Base-by-base conservation (phyloP, 768 basidiomycete genomes). In the Rhizopogon sp. region DNA sequence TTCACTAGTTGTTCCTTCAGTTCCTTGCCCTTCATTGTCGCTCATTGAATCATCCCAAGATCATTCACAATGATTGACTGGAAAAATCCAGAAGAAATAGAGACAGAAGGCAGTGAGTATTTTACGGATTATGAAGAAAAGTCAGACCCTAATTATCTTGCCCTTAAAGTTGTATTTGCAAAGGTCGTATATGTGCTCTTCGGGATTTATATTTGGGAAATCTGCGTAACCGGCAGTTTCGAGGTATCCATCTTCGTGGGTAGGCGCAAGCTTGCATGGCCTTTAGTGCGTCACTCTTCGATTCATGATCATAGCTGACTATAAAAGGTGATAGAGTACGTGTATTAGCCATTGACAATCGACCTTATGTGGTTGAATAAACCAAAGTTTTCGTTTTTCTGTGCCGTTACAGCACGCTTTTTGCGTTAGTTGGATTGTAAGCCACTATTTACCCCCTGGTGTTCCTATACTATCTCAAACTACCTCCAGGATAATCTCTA, bases 381-480 rank as follows among this genome's bases (percentile, higher is more conserved):
- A 43, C 3, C 53, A 51, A 28, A 76, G 85, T 80, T 25, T 83
- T 85, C 57, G 85, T 85, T 64, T 87, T 89, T 65, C 70, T 85
- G 25, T 84, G 81, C 64, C 81, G 87, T 56, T 88, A 88, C 65
- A 85, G 83, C 66, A 82, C 88, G 75, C 62, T 88, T n/a, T 73
- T 81, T 54, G 78, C 85, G 3, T 75, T 87, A 61, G 66, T 83
- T 58, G 85, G 86, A 54, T 58, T 88, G 85, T 85, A 63, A 70
- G 81, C 8, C 3, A 20, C 20, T 69, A 2, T 31, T 39, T n/a
- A 29, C 5, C 25, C 7, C 29, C 16, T 43, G n/a, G 39, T 22
- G 43, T 44, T 25, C 4, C 20, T 43, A 43, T 43, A 43, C 20
- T 43, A 43, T 54, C n/a, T 39, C 29, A 41, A 37, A 44, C 16